Percentiles rank a stretch among this genome's conserved stretches.
Evolutionary conservation across 805 yeast genomes (phyloP).

Genomic region (Monosporozyma solicola): DNA sequence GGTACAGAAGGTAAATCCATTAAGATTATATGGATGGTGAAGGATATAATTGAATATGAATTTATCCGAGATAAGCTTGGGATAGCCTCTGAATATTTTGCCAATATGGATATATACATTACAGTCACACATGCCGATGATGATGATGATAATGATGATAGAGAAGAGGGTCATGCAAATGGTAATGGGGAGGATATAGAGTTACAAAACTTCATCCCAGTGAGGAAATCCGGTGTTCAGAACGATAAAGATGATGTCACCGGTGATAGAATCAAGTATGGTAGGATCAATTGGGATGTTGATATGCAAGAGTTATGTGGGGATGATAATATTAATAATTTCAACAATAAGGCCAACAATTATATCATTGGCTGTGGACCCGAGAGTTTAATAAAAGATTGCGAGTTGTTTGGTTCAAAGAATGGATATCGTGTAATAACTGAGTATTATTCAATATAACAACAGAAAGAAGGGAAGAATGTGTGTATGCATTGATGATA

Average conservation of each 20-base stretch:
- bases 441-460: conserved; percentile 17
- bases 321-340: conserved; percentile 4
- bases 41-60: conserved; percentile 23
- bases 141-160: not conserved
- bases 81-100: not conserved
- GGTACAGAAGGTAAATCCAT: conserved; percentile 8
- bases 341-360: conserved; percentile 6
- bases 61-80: not conserved
- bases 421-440: conserved; percentile 15
- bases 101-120: not conserved
- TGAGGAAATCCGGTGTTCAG: not conserved
- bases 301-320: conserved; percentile 18
- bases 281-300: conserved; percentile 21
- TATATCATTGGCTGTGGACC: conserved; percentile 29
- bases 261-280: not conserved
- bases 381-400: conserved; percentile 14
- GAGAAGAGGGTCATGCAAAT: not conserved
- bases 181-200: conserved; percentile 6
- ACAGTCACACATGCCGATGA: not conserved
- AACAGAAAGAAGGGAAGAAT: too few relatives aligned
- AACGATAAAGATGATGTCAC: not conserved
- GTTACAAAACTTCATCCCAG: not conserved
- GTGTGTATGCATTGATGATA: too few relatives aligned
- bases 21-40: conserved; percentile 47
- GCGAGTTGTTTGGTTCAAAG: conserved; percentile 13